Evolutionary conservation across 2,329 filamentous ascomycete genomes (phyloP), one percentile per base, ranked within the genome.

Genomic region (Cladosporium sphaerospermum): DNA sequence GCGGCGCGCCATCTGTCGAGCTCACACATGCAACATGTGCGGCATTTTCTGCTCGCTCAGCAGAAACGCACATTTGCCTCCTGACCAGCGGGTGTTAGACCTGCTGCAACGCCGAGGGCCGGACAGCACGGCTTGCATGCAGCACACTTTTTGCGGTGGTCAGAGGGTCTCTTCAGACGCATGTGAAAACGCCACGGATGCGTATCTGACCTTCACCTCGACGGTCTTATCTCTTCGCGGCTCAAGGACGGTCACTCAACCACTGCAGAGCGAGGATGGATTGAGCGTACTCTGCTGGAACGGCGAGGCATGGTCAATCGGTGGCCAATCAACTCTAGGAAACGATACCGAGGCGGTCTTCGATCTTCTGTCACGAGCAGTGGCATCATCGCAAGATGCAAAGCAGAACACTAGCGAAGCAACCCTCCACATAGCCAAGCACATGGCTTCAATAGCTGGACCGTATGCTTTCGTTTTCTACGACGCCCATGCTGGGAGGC

Each of bases 201-300:
- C 34, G 10, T 50, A 74, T 59, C 61, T 92, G 56, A 78, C 75
- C 13, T 86, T 95, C 64, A 80, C 83, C 10, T 93, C 92, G 6
- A 95, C 90, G 0, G 92, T 99, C 0, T 80, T 97, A n/a, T 84
- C 90, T 3, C 75, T 99, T n/a, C 83, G 93, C 61, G 92, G 92
- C 23, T 79, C 83, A 46, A 75, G 81, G 57, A 66, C 93, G 46
- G 81, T 84, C 6, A 67, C 72, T 33, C 93, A 97, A 68, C 93
- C 93, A 2, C 78, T 95, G 3, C 69, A 78, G 40, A 80, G 86
- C 59, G 36, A 65, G 2, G 57, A 61, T 0, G 78, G 78, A 0
- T 76, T 78, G 3, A 89, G 85, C 1, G 75, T 88, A 1, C 76
- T 99, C 2, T 96, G 92, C 77, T 99, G 93, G 93, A 99, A 99